Percentiles rank a stretch among this genome's conserved stretches.
These are phyloP conservation scores for Fusarium sp. DNA, from an alignment of 2,329 filamentous ascomycete genomes.

Conservation along the genomic window DNA sequence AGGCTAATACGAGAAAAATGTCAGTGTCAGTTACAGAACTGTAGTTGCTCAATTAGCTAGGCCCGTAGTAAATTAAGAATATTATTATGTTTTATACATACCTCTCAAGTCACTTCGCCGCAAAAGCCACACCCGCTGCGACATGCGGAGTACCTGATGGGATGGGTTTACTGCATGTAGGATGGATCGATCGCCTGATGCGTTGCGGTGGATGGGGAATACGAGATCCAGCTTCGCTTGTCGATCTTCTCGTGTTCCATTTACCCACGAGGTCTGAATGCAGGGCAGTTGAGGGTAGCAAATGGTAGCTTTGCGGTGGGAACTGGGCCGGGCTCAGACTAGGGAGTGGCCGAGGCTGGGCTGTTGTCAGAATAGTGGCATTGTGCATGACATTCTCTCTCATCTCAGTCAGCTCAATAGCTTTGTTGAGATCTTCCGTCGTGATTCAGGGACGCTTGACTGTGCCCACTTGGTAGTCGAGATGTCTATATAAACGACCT, in stretches of 20 bases:
- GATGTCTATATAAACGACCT: constrained; percentile 34
- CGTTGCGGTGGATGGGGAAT: constrained; percentile 26
- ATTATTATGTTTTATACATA: constrained; percentile 21
- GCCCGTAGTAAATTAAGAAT: background rate
- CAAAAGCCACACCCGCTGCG: constrained; percentile 12
- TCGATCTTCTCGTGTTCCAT: constrained; percentile 46
- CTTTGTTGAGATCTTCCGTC: background rate
- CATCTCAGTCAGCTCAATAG: background rate
- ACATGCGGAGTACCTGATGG: constrained; percentile 3
- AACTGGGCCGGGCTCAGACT: background rate
- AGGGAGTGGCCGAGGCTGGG: constrained; percentile 14
- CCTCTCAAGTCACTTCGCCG: background rate
- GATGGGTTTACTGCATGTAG: background rate
- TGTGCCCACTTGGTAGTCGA: background rate
- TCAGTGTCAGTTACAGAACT: background rate
- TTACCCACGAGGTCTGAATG: constrained; percentile 3
- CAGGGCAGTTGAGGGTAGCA: constrained; percentile 12
- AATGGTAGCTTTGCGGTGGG: background rate
- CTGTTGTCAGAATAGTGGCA: constrained; percentile 13
- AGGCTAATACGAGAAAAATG: constrained; percentile 21
- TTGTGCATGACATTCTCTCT: background rate
- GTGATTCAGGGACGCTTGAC: background rate
- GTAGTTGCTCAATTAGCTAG: background rate
- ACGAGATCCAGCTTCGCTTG: constrained; percentile 43
- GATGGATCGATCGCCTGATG: constrained; percentile 35